These are phyloP conservation scores for Astrocystis sublimbata DNA, from an alignment of 495 filamentous ascomycete species.

Conservation along the genomic window DNA sequence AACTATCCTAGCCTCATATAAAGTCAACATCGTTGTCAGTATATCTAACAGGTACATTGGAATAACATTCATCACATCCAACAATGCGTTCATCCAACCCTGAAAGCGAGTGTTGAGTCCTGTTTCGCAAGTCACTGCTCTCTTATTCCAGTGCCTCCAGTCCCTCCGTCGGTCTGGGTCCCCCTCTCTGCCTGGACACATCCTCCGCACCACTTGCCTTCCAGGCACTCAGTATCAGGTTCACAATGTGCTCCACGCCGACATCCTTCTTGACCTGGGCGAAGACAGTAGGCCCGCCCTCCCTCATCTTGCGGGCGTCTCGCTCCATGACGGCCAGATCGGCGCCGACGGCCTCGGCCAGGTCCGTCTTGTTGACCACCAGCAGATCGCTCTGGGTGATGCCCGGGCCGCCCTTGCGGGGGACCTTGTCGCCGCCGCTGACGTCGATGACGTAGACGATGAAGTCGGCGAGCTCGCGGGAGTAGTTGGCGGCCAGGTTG, in stretches of 20 bases:
- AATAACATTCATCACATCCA: not conserved
- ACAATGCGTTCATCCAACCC: not conserved
- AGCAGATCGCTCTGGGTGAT: slow-evolving; percentile 94
- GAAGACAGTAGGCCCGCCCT: slow-evolving; percentile 95
- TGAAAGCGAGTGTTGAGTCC: not conserved
- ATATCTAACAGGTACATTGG: not conserved
- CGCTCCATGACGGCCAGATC: slow-evolving; percentile 93
- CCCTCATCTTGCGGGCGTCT: slow-evolving; percentile 90
- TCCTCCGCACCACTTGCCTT: slow-evolving; percentile 77
- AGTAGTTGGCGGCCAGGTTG: slow-evolving; percentile 96
- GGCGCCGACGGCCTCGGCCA: slow-evolving; percentile 88
- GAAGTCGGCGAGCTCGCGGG: slow-evolving; percentile 88
- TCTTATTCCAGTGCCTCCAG: slow-evolving; percentile 38
- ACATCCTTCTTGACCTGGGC: slow-evolving; percentile 93
- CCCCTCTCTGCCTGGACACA: slow-evolving; percentile 53
- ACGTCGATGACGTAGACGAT: slow-evolving; percentile 99
- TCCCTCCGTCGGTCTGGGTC: slow-evolving; percentile 51
- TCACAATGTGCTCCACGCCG: slow-evolving; percentile 80
- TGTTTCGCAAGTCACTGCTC: not conserved
- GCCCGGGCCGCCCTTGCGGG: slow-evolving; percentile 91
- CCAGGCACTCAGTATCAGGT: slow-evolving; percentile 90
- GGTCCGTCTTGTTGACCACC: slow-evolving; percentile 94
- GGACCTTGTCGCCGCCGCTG: slow-evolving; percentile 94
- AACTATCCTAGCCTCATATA: not conserved
- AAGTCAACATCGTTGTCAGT: not conserved